Evolutionary conservation across 129 eudicot species (phyloP).

Genomic region (Pseudognaphalium luteoalbum): DNA sequence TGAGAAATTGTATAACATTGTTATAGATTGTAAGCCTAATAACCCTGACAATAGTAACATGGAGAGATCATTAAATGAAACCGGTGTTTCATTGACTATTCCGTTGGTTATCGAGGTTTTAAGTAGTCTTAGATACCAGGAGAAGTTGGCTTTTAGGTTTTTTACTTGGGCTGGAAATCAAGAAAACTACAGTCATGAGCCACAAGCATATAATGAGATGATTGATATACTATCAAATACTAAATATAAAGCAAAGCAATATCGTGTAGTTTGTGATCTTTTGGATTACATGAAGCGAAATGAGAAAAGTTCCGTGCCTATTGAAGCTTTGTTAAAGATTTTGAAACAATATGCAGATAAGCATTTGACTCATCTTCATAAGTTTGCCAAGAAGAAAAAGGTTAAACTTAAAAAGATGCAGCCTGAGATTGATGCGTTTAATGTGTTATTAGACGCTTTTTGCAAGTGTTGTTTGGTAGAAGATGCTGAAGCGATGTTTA

Average conservation of each 20-base stretch:
- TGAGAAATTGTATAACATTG: constrained; percentile 49
- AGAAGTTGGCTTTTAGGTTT: constrained; percentile 78
- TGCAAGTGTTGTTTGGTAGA: constrained; percentile 88
- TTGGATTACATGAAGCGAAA: constrained; percentile 80
- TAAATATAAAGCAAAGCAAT: constrained; percentile 73
- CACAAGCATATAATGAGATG: constrained; percentile 64
- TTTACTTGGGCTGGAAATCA: constrained; percentile 84
- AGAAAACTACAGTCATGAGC: constrained; percentile 70
- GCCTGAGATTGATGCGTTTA: constrained; percentile 75
- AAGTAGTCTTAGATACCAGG: constrained; percentile 61
- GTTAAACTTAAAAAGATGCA: constrained; percentile 68
- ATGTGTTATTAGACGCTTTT: constrained; percentile 69
- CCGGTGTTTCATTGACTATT: constrained; percentile 51
- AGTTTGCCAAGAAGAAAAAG: constrained; percentile 85
- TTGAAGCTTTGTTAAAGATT: constrained; percentile 56
- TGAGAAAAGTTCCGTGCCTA: constrained; percentile 53
- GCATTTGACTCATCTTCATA: constrained; percentile 73
- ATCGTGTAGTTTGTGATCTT: constrained; percentile 77
- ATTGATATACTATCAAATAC: constrained; percentile 81
- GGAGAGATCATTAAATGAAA: constrained; percentile 56
- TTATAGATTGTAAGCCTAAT: constrained; percentile 45
- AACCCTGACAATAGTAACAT: constrained; percentile 41
- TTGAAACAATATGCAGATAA: constrained; percentile 76
- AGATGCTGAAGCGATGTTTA: constrained; percentile 69
- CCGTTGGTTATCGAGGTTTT: constrained; percentile 64